phyloP scores from a whole-genome alignment of 768 basidiomycete genomes.

The Fomitopsis pulvina region DNA sequence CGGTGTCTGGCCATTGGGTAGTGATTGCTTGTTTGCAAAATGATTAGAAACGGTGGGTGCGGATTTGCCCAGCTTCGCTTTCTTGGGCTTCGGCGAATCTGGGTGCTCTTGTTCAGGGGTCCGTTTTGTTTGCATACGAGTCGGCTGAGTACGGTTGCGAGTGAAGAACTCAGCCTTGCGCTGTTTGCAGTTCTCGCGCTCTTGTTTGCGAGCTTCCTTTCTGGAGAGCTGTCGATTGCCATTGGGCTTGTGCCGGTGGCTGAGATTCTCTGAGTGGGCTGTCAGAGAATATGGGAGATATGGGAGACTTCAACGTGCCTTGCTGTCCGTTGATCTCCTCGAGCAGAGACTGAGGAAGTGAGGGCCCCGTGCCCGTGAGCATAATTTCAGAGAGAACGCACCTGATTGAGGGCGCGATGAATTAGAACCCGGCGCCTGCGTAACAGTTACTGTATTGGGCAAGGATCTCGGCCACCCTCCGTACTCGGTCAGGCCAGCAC shows the following conservation, averaged over 20 bases:
- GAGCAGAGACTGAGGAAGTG: slow-evolving; percentile 21
- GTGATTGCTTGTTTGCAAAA: not conserved
- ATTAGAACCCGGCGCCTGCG: no score
- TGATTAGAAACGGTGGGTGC: not conserved
- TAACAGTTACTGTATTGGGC: no score
- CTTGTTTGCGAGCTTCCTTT: slow-evolving; percentile 61
- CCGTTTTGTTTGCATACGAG: slow-evolving; percentile 24
- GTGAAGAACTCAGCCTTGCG: slow-evolving; percentile 58
- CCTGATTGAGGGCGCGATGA: not conserved
- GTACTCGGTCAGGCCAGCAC: no score
- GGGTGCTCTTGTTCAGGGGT: slow-evolving; percentile 36
- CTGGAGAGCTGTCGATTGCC: slow-evolving; percentile 30
- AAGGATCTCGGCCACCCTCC: no score
- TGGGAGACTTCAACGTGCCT: slow-evolving; percentile 6
- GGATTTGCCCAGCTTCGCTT: slow-evolving; percentile 24
- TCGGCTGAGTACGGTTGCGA: slow-evolving; percentile 9
- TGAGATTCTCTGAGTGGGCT: no score
- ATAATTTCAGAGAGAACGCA: slow-evolving; percentile 12
- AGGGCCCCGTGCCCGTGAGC: slow-evolving; percentile 18
- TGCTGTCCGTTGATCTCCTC: slow-evolving; percentile 18
- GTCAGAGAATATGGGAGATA: no score
- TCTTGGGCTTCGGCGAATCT: slow-evolving; percentile 48
- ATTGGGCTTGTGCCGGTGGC: slow-evolving; percentile 11
- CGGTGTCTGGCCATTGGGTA: slow-evolving; percentile 18
- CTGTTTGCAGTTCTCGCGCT: slow-evolving; percentile 51